phyloP scores from a whole-genome alignment of 768 basidiomycete genomes.

The Lactarius pseudohatsudake region DNA sequence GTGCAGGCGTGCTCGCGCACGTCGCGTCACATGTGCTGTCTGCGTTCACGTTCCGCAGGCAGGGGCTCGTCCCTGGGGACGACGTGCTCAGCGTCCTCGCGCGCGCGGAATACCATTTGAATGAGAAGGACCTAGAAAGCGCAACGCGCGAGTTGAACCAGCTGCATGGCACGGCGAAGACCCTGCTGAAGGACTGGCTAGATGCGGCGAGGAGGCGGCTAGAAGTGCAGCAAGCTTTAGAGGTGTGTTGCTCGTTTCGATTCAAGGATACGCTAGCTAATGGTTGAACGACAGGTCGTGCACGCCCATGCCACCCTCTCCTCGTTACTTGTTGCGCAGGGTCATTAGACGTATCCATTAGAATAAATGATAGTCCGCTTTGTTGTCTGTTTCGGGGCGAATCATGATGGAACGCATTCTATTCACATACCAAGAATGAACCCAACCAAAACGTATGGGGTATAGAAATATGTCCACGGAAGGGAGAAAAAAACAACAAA shows the following conservation, averaged over 20 bases:
- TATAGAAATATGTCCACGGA: not conserved
- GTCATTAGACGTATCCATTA: constrained; percentile 13
- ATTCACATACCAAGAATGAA: not conserved
- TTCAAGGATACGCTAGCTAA: constrained; percentile 1
- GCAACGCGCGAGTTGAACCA: constrained; percentile 92
- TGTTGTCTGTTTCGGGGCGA: not conserved
- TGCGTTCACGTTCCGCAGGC: constrained; percentile 73
- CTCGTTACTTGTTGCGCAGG: constrained; percentile 67
- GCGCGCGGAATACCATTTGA: constrained; percentile 84
- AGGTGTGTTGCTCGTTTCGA: constrained; percentile 46
- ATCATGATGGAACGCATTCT: not conserved
- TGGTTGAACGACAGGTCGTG: constrained; percentile 55
- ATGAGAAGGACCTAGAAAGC: constrained; percentile 88
- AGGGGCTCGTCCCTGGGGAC: constrained; percentile 73
- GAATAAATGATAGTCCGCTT: constrained; percentile 9
- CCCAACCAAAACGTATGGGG: not conserved
- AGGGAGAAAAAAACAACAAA: not conserved
- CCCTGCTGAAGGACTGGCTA: constrained; percentile 83
- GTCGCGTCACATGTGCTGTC: constrained; percentile 79
- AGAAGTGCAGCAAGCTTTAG: constrained; percentile 89
- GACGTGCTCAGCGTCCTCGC: constrained; percentile 88
- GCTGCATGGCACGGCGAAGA: constrained; percentile 76
- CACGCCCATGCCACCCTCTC: constrained; percentile 82
- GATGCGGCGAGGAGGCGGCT: constrained; percentile 82
- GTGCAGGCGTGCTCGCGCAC: constrained; percentile 86